phyloP scores from a whole-genome alignment of 2,329 filamentous ascomycete genomes.

The Epichloe sibirici region DNA sequence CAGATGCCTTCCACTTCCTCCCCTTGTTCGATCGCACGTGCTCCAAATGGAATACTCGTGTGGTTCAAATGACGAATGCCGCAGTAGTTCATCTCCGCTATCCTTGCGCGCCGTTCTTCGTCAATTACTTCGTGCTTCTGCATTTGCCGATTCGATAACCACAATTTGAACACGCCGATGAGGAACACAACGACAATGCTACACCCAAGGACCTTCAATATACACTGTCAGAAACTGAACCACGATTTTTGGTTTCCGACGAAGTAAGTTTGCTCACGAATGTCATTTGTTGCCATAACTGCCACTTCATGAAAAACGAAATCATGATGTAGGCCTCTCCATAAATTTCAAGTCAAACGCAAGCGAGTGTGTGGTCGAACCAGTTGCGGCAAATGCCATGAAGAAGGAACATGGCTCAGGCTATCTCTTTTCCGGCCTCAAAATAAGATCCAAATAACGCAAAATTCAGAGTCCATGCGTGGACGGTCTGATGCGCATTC shows the following conservation, averaged over 20 bases:
- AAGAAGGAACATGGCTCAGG: slow-evolving; percentile 1
- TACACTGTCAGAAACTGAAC: background rate
- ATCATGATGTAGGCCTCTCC: slow-evolving; percentile 13
- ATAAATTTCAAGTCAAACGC: slow-evolving; percentile 1
- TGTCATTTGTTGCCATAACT: slow-evolving; percentile 79
- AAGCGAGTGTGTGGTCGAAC: background rate
- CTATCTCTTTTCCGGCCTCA: background rate
- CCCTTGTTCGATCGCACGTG: slow-evolving; percentile 72
- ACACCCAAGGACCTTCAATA: slow-evolving; percentile 53
- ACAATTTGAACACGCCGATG: slow-evolving; percentile 55
- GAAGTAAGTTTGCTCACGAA: slow-evolving; percentile 51
- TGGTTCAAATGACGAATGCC: slow-evolving; percentile 28
- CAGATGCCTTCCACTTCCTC: slow-evolving; percentile 78
- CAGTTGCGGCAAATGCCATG: background rate
- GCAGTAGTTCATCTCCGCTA: slow-evolving; percentile 41
- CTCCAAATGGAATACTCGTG: slow-evolving; percentile 69
- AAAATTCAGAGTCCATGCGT: background rate
- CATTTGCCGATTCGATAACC: slow-evolving; percentile 43
- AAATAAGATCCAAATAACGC: background rate
- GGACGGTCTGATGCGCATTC: background rate
- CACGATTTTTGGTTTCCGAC: no score
- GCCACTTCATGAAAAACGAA: slow-evolving; percentile 57
- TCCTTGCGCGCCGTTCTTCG: slow-evolving; percentile 47
- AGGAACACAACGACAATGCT: slow-evolving; percentile 60
- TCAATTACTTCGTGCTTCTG: slow-evolving; percentile 51